Conservation (phyloP, 108 stramenopile species). For the Aurantiochytrium sp. region DNA sequence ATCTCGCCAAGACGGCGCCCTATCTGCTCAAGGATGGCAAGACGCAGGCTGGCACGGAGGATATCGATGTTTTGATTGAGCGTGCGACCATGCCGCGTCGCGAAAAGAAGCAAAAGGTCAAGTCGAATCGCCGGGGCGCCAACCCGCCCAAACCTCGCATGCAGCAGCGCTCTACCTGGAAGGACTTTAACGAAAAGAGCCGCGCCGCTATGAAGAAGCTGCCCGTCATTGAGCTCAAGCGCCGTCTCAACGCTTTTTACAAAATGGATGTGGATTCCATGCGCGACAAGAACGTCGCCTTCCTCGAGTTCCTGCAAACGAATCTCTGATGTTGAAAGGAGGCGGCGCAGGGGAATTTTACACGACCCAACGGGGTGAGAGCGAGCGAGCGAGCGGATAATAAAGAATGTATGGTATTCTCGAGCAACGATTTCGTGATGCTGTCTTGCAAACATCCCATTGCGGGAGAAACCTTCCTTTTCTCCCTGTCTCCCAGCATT, state of each 20-base stretch:
- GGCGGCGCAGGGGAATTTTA: too few relatives aligned
- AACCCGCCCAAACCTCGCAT: neutral
- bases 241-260: neutral
- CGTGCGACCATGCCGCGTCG: neutral
- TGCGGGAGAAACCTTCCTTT: too few relatives aligned
- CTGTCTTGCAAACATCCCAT: too few relatives aligned
- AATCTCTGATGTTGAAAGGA: too few relatives aligned
- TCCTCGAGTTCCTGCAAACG: neutral
- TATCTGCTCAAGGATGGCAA: neutral
- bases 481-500: too few relatives aligned
- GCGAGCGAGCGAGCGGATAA: too few relatives aligned
- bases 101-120: neutral
- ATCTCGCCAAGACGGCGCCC: neutral
- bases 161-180: neutral
- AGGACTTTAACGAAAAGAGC: neutral
- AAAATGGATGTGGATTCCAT: neutral
- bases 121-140: neutral
- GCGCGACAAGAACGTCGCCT: conserved; percentile 8
- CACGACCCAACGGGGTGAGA: too few relatives aligned
- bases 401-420: too few relatives aligned
- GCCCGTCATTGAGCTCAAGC: neutral
- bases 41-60: neutral
- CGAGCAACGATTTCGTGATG: too few relatives aligned
- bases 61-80: neutral
- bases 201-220: neutral